These are phyloP conservation scores for Quercus ilex DNA, from an alignment of 306 rosid species.

Conservation along the genomic window DNA sequence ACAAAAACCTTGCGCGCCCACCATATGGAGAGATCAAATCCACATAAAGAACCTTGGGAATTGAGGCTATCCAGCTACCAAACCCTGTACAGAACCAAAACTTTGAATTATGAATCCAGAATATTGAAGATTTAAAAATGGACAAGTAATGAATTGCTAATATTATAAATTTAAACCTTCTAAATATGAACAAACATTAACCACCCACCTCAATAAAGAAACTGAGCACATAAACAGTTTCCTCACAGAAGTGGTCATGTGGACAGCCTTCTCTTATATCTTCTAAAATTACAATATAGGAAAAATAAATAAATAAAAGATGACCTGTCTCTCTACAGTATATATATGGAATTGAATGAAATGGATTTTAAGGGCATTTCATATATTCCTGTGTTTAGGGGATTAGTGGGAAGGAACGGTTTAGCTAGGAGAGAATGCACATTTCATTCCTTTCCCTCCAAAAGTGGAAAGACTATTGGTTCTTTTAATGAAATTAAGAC, in stretches of 20 bases:
- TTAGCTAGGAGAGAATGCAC: too few species aligned
- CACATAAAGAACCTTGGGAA: background rate
- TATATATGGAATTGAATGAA: too few species aligned
- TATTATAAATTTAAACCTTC: background rate
- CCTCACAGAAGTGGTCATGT: too few species aligned
- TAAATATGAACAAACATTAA: background rate
- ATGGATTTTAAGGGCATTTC: too few species aligned
- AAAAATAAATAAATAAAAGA: background rate
- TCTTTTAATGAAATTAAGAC: too few species aligned
- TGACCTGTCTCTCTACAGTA: too few species aligned
- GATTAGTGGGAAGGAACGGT: too few species aligned
- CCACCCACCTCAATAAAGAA: background rate
- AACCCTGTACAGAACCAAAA: conserved; percentile 22
- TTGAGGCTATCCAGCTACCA: conserved; percentile 7
- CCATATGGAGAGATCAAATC: conserved; percentile 6
- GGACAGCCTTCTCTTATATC: too few species aligned
- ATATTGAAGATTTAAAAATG: background rate
- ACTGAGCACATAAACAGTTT: background rate
- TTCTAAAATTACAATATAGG: background rate
- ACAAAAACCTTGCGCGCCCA: background rate
- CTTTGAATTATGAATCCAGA: background rate
- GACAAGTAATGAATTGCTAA: background rate
- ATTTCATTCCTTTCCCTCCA: too few species aligned
- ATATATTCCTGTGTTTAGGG: too few species aligned
- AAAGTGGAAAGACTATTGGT: too few species aligned